Conservation (phyloP, 1,284 basidiomycete genomes). For the Fomitopsis palustris region DNA sequence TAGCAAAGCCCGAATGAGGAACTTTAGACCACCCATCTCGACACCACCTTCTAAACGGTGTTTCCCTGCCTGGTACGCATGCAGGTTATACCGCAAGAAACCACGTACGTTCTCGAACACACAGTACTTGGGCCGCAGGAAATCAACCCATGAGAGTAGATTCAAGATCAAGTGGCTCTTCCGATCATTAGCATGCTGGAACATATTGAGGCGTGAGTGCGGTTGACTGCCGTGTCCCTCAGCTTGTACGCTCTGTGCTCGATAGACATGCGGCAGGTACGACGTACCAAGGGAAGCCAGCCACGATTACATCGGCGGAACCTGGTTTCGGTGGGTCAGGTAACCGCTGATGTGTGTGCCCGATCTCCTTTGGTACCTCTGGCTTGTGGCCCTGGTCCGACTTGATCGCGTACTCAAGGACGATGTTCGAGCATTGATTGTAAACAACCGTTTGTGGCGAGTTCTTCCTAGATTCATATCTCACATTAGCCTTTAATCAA, state of each 20-base stretch:
- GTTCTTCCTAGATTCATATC: constrained; percentile 36
- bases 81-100: constrained; percentile 55
- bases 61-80: constrained; percentile 43
- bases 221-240: constrained; percentile 29
- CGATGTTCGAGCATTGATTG: constrained; percentile 59
- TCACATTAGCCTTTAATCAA: not conserved
- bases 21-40: constrained; percentile 63
- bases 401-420: constrained; percentile 55
- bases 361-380: constrained; percentile 33
- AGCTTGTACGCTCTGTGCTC: not conserved
- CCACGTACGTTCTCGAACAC: constrained; percentile 75
- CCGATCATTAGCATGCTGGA: constrained; percentile 31
- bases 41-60: constrained; percentile 57
- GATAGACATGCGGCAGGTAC: not conserved
- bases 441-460: constrained; percentile 42
- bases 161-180: constrained; percentile 49
- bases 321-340: constrained; percentile 45
- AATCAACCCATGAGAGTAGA: constrained; percentile 65
- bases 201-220: constrained; percentile 37
- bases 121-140: constrained; percentile 53
- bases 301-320: constrained; percentile 56
- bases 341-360: constrained; percentile 29
- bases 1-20: constrained; percentile 53
- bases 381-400: constrained; percentile 34
- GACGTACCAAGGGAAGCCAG: constrained; percentile 72